phyloP scores from a whole-genome alignment of 179 eudicot genomes.

The Camellia oleifera region DNA sequence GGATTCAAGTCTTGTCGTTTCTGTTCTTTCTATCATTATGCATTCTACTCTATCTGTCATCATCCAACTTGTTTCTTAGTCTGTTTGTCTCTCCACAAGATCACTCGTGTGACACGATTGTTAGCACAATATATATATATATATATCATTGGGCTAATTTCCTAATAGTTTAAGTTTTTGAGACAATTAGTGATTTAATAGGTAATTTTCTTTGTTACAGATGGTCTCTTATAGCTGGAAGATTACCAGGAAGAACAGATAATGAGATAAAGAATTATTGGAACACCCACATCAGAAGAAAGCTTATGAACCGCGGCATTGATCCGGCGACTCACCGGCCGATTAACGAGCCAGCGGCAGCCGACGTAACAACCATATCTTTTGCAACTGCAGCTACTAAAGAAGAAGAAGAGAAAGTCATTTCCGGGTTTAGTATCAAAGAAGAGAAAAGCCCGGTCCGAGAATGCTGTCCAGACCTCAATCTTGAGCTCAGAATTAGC shows the following conservation, averaged over 20 bases:
- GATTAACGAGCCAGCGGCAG: constrained; percentile 35
- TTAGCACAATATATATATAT: too few relatives aligned
- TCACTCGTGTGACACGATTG: too few relatives aligned
- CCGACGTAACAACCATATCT: constrained; percentile 27
- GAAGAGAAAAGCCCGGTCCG: constrained; percentile 22
- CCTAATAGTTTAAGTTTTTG: too few relatives aligned
- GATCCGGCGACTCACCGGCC: constrained; percentile 76
- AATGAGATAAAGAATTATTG: constrained; percentile 91
- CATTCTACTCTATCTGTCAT: too few relatives aligned
- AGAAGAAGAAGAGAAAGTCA: constrained; percentile 30
- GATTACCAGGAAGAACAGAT: constrained; percentile 85
- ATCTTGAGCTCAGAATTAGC: constrained; percentile 70
- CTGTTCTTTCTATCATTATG: too few relatives aligned
- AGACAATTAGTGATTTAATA: too few relatives aligned
- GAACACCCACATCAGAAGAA: constrained; percentile 86
- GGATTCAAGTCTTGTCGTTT: too few relatives aligned
- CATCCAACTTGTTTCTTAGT: too few relatives aligned
- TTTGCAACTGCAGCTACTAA: constrained; percentile 18
- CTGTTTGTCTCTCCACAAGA: too few relatives aligned
- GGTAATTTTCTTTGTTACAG: constrained; percentile 20
- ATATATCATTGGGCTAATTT: too few relatives aligned
- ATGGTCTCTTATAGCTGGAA: constrained; percentile 84
- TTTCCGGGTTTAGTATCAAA: neutral
- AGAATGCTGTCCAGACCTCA: constrained; percentile 63
- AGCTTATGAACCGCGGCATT: constrained; percentile 75